Percentiles rank a stretch among this genome's conserved stretches.
Conservation (phyloP, 1,284 basidiomycete genomes). For the Cryptococcus amylolentus region DNA sequence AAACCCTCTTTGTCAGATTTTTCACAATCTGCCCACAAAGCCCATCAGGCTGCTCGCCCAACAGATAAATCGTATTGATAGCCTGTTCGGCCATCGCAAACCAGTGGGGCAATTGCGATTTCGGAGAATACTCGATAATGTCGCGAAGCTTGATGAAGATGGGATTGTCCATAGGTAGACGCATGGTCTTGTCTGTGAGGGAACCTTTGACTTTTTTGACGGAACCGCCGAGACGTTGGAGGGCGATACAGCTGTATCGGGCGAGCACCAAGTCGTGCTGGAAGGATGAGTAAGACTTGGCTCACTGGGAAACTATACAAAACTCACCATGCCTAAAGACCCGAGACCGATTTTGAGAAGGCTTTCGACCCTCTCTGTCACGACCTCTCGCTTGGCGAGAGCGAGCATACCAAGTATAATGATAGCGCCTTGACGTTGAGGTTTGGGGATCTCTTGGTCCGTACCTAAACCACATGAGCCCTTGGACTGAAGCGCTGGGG, state of each 20-base stretch:
- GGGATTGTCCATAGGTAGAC: constrained; percentile 81
- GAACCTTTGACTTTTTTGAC: constrained; percentile 97
- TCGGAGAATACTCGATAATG: constrained; percentile 69
- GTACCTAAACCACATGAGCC: constrained; percentile 56
- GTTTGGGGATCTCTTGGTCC: constrained; percentile 66
- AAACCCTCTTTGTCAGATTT: constrained; percentile 70
- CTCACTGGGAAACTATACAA: neutral
- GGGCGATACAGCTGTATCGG: constrained; percentile 86
- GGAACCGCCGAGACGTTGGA: constrained; percentile 88
- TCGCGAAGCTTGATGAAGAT: constrained; percentile 82
- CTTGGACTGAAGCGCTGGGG: neutral
- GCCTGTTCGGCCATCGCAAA: constrained; percentile 95
- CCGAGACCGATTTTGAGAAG: constrained; percentile 89
- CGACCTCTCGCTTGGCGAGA: constrained; percentile 73
- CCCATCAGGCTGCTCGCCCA: constrained; percentile 88
- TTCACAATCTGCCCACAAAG: constrained; percentile 80
- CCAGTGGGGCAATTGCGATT: constrained; percentile 84
- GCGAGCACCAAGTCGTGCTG: constrained; percentile 84
- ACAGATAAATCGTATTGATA: constrained; percentile 90
- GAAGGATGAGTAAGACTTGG: neutral
- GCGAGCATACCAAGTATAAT: constrained; percentile 96
- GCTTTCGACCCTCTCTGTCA: constrained; percentile 81
- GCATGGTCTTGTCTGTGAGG: constrained; percentile 77
- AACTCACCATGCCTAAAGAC: constrained; percentile 66
- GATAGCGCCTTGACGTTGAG: constrained; percentile 86